Conservation (phyloP, 257 asterid species). For the Penstemon eatonii region DNA sequence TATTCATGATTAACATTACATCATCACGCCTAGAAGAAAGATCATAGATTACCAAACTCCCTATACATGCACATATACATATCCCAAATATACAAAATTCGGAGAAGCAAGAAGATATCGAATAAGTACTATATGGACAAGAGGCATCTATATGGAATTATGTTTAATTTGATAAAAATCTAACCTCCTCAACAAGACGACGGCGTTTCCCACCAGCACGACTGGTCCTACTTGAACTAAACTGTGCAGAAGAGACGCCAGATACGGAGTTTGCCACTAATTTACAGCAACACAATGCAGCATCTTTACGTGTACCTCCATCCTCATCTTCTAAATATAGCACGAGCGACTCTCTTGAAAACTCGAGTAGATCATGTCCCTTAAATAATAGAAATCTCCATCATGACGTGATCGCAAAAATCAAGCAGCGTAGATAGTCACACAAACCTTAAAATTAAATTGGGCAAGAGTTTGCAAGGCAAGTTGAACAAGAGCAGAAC, state of each 20-base stretch:
- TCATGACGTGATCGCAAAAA: slow-evolving; percentile 5
- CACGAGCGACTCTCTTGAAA: slow-evolving; percentile 90
- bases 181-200: slow-evolving; percentile 93
- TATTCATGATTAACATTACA: background rate
- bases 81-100: background rate
- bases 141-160: slow-evolving; percentile 1
- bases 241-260: slow-evolving; percentile 64
- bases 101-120: slow-evolving; percentile 13
- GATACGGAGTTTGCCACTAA: slow-evolving; percentile 83
- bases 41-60: slow-evolving; percentile 14
- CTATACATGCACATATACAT: slow-evolving; percentile 1
- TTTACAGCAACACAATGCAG: slow-evolving; percentile 97
- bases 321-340: slow-evolving; percentile 91
- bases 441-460: slow-evolving; percentile 78
- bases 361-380: slow-evolving; percentile 98
- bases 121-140: background rate
- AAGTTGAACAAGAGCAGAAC: slow-evolving; percentile 88
- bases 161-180: background rate
- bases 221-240: slow-evolving; percentile 70
- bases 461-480: slow-evolving; percentile 90
- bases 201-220: slow-evolving; percentile 92
- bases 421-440: slow-evolving; percentile 15
- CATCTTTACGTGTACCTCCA: slow-evolving; percentile 93
- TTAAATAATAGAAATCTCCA: slow-evolving; percentile 34
- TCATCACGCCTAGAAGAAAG: background rate